A percentile compares a stretch with the other conserved stretches of the same genome.
phyloP scores from a whole-genome alignment of 2,329 filamentous ascomycete genomes.

The Alternaria sp. region DNA sequence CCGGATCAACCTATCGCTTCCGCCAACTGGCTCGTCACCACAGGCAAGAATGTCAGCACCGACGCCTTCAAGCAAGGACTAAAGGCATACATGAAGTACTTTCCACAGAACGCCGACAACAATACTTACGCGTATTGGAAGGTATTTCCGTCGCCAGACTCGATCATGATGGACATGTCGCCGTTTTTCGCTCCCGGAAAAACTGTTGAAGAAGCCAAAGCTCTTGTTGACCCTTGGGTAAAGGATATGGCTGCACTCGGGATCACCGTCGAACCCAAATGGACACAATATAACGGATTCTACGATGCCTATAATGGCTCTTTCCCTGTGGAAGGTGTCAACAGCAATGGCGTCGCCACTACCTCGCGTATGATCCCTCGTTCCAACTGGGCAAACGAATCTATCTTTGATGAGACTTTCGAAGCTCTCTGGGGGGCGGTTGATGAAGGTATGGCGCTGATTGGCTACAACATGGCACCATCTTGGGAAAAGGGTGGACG shows the following conservation, averaged over 20 bases:
- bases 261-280: not conserved
- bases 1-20: conserved; percentile 2
- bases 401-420: not conserved
- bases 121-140: conserved; percentile 2
- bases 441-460: not conserved
- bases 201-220: not conserved
- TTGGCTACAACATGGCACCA: conserved; percentile 3
- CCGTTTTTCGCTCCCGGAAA: conserved; percentile 3
- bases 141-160: not conserved
- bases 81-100: conserved; percentile 1
- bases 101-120: not conserved
- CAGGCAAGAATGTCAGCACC: not conserved
- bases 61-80: conserved; percentile 1
- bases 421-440: not conserved
- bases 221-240: not conserved
- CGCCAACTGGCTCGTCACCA: not conserved
- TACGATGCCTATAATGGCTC: conserved; percentile 1
- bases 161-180: conserved; percentile 2
- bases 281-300: conserved; percentile 1
- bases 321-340: not conserved
- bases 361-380: not conserved
- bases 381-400: conserved; percentile 2
- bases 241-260: not conserved
- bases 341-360: not conserved
- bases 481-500: conserved; percentile 4